Percentiles rank a stretch among this genome's conserved stretches.
phyloP scores from a whole-genome alignment of 345 rosid species.

The Kernera saxatilis region DNA sequence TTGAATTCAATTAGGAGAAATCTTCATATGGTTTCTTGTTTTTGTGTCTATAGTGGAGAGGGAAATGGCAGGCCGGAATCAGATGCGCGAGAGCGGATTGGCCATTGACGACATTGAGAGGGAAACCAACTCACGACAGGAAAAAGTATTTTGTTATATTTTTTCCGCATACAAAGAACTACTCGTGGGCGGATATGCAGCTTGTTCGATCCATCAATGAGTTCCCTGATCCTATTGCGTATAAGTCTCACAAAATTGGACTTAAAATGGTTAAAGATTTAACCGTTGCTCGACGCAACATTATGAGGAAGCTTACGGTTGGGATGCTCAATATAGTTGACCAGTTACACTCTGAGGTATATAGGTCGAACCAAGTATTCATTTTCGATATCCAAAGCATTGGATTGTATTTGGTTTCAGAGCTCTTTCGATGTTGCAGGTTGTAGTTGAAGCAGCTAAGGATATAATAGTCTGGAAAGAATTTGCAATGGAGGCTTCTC shows the following conservation, averaged over 20 bases:
- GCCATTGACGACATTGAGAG: constrained; percentile 87
- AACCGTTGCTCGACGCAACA: constrained; percentile 66
- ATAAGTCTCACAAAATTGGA: constrained; percentile 70
- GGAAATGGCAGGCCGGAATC: constrained; percentile 96
- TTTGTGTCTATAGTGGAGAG: constrained; percentile 76
- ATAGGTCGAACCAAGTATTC: not conserved
- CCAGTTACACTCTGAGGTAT: constrained; percentile 78
- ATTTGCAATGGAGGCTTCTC: constrained; percentile 85
- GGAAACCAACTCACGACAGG: constrained; percentile 92
- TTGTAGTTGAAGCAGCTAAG: constrained; percentile 65
- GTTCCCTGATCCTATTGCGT: constrained; percentile 85
- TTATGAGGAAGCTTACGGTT: constrained; percentile 81
- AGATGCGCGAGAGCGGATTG: constrained; percentile 92
- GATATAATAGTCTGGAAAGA: constrained; percentile 85
- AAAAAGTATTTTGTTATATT: constrained; percentile 86
- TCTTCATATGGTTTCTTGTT: not conserved
- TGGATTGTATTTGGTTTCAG: not conserved
- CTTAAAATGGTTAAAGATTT: constrained; percentile 82
- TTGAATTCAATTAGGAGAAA: not conserved
- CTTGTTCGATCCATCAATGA: constrained; percentile 71
- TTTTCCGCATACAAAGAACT: constrained; percentile 90
- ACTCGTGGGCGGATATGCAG: constrained; percentile 97
- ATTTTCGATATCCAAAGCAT: not conserved
- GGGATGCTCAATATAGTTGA: constrained; percentile 86
- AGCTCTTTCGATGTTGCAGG: constrained; percentile 41